Evolutionary conservation across 192 early-diverging fungal species (phyloP), one percentile per base, ranked within the genome.

Genomic region (Mortierella claussenii): DNA sequence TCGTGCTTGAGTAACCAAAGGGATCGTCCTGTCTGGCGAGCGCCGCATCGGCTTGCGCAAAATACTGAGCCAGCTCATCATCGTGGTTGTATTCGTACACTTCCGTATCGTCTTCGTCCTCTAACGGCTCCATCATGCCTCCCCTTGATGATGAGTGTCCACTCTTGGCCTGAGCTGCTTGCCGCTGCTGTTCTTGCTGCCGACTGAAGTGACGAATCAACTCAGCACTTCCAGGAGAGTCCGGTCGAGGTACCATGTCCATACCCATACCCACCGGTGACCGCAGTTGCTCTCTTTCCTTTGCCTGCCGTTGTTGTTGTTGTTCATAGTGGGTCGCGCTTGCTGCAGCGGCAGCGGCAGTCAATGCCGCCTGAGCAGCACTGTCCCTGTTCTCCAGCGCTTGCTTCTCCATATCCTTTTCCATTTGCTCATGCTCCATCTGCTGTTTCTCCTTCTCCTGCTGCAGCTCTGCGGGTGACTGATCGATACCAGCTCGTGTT

Each of bases 401-500:
- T 17, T 52, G 46, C 31, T 75, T 65, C 54, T 75, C 62, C 42
- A 20, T 31, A 23, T 65, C 56, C 51, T 75, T 54, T n/a, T 59
- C 36, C 52, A 46, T n/a, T 33, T 58, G 60, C 20, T 64, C 33
- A n/a, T 53, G 13, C 42, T 59, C 58, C 21, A 60, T 27, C 0
- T 24, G 60, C 24, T 65, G 59, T 37, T 64, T 83, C 36, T 75
- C 82, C 62, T 79, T 82, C 43, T 82, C 81, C 26, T 80, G 74
- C 0, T 64, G 69, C 45, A 76, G 36, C 15, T 79, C 80, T 3
- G 68, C 76, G 2, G 82, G 73, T 23, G 74, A 69, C 40, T 79
- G 76, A 32, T 78, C 80, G 24, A 82, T 78, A 56, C 89, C 89
- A 8, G 79, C 85, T 37, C 90, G 67, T 27, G 89, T 92, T 31